These are phyloP conservation scores for Saksenaea oblongispora DNA, from an alignment of 371 early-diverging fungal genomes.

Conservation along the genomic window DNA sequence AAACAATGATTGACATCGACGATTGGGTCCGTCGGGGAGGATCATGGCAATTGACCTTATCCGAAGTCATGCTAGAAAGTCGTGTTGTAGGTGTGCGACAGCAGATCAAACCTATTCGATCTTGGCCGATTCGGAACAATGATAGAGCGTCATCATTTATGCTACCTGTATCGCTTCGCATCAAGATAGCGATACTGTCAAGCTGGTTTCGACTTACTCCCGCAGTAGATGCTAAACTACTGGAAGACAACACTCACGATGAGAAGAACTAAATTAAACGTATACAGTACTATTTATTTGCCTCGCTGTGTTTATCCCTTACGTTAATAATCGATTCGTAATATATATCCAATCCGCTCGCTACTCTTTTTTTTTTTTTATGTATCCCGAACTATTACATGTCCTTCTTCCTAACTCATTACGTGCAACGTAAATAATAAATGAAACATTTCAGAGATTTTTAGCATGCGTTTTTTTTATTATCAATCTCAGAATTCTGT, in stretches of 20 bases:
- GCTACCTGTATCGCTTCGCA: constrained; percentile 29
- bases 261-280: background rate
- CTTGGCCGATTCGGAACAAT: constrained; percentile 25
- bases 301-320: background rate
- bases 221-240: background rate
- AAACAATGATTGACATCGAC: constrained; percentile 26
- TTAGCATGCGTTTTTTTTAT: too few species aligned
- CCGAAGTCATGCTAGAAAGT: constrained; percentile 39
- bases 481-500: too few species aligned
- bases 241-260: background rate
- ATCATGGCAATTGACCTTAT: constrained; percentile 25
- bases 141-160: constrained; percentile 8
- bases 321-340: background rate
- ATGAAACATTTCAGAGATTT: background rate
- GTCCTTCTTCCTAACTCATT: background rate
- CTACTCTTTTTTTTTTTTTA: background rate
- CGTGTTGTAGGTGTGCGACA: constrained; percentile 32
- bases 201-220: constrained; percentile 19
- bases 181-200: constrained; percentile 21
- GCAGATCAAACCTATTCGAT: constrained; percentile 20
- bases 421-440: constrained; percentile 1
- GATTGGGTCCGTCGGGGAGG: constrained; percentile 34
- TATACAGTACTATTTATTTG: background rate
- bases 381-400: background rate
- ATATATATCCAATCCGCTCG: constrained; percentile 2